These are phyloP conservation scores for Sporisorium reilianum DNA, from an alignment of 1,284 basidiomycete genomes.

Conservation along the genomic window DNA sequence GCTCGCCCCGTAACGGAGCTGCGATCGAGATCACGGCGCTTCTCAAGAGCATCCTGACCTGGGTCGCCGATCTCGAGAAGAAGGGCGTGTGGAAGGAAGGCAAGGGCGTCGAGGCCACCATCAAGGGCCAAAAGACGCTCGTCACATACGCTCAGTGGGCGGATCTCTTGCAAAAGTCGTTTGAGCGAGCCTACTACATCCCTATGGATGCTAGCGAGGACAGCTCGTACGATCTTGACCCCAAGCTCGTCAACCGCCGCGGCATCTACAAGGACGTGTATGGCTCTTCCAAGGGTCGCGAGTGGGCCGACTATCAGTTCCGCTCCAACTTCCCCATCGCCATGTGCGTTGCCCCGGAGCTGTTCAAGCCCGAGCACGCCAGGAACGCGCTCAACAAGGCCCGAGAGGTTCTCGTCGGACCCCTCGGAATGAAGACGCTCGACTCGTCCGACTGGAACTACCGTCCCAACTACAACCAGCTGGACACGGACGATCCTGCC, in stretches of 20 bases:
- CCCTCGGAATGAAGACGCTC: slow-evolving; percentile 63
- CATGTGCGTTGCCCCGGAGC: slow-evolving; percentile 95
- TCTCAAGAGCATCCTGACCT: slow-evolving; percentile 89
- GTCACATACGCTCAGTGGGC: slow-evolving; percentile 93
- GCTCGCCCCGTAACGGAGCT: slow-evolving; percentile 93
- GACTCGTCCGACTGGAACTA: slow-evolving; percentile 64
- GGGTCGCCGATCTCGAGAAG: slow-evolving; percentile 80
- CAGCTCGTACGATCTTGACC: slow-evolving; percentile 78
- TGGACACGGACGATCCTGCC: slow-evolving; percentile 49
- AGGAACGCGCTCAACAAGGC: slow-evolving; percentile 73
- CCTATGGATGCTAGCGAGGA: slow-evolving; percentile 84
- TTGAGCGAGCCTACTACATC: slow-evolving; percentile 91
- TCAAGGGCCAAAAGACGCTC: slow-evolving; percentile 78
- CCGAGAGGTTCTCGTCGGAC: slow-evolving; percentile 51
- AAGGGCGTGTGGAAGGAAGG: slow-evolving; percentile 79
- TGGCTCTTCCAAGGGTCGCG: slow-evolving; percentile 71
- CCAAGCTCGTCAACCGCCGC: slow-evolving; percentile 83
- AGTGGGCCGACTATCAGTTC: slow-evolving; percentile 94
- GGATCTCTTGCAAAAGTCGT: slow-evolving; percentile 83
- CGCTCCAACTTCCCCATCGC: slow-evolving; percentile 86
- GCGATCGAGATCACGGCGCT: slow-evolving; percentile 95
- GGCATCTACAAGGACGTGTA: slow-evolving; percentile 99
- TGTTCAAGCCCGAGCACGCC: slow-evolving; percentile 86
- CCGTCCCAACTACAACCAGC: slow-evolving; percentile 63
- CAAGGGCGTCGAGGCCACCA: slow-evolving; percentile 82